Evolutionary conservation across 768 basidiomycete species (phyloP).

Genomic region (Suillus ampliporus): DNA sequence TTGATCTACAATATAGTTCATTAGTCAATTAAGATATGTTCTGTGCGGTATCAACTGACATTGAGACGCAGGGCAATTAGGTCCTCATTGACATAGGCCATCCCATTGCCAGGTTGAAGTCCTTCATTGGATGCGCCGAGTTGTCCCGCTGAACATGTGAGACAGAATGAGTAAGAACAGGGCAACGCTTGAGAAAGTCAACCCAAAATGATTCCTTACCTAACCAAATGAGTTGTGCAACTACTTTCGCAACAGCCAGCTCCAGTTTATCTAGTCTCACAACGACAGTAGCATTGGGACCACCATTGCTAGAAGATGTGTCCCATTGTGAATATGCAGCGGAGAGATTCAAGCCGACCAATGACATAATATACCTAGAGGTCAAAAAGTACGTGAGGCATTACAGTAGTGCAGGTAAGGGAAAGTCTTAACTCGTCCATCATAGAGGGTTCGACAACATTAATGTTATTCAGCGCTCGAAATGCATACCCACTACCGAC

Average conservation of each 20-base stretch:
- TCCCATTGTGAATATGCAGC: no score
- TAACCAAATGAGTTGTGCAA: conserved; percentile 15
- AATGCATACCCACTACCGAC: neutral
- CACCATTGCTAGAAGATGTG: no score
- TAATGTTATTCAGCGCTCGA: neutral
- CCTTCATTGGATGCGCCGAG: neutral
- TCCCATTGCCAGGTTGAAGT: neutral
- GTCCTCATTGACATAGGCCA: neutral
- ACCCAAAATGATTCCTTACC: conserved; percentile 1
- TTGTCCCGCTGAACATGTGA: neutral
- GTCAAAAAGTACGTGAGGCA: neutral
- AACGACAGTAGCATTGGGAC: neutral
- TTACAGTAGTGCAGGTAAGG: neutral
- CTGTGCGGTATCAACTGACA: neutral
- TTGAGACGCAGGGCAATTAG: neutral
- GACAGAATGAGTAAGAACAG: neutral
- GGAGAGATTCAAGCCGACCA: neutral
- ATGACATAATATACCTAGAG: neutral
- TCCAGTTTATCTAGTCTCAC: conserved; percentile 17
- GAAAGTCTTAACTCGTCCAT: neutral
- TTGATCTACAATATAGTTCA: neutral
- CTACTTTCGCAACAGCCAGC: conserved; percentile 13
- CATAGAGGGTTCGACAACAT: neutral
- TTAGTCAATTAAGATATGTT: neutral
- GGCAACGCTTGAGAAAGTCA: neutral